Percentiles rank a stretch among this genome's conserved stretches.
phyloP scores from a whole-genome alignment of 83 land plant species.

The Diphasiastrum complanatum region DNA sequence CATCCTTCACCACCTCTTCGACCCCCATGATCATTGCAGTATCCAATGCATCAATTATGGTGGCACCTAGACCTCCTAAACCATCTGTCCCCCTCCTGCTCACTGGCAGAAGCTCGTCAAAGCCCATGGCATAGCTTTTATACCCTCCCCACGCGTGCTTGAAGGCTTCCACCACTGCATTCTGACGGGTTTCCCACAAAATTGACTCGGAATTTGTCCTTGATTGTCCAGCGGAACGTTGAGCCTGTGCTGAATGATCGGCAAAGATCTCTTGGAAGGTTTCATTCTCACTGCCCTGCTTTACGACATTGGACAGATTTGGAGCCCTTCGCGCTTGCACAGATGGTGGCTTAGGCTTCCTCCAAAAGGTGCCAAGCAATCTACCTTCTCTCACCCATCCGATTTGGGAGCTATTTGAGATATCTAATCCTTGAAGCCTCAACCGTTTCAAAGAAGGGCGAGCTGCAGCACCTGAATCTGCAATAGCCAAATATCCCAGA shows the following conservation, averaged over 20 bases:
- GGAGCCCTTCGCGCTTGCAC: neutral
- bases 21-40: conserved; percentile 94
- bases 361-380: neutral
- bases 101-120: conserved; percentile 83
- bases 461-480: conserved; percentile 5
- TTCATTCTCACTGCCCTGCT: conserved; percentile 2
- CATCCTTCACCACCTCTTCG: conserved; percentile 66
- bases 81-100: conserved; percentile 65
- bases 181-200: conserved; percentile 58
- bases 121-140: conserved; percentile 78
- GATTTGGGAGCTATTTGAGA: conserved; percentile 7
- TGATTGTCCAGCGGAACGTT: conserved; percentile 12
- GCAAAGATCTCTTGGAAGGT: conserved; percentile 33
- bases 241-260: too few relatives aligned
- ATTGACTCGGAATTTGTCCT: conserved; percentile 1
- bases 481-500: conserved; percentile 1
- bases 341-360: neutral
- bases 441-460: neutral
- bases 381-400: neutral
- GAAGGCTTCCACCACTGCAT: conserved; percentile 73
- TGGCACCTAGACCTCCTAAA: conserved; percentile 94
- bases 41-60: conserved; percentile 84
- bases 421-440: conserved; percentile 1
- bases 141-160: conserved; percentile 95
- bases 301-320: neutral